phyloP scores from a whole-genome alignment of 208 protist genomes.

The Porcisia deanei region DNA sequence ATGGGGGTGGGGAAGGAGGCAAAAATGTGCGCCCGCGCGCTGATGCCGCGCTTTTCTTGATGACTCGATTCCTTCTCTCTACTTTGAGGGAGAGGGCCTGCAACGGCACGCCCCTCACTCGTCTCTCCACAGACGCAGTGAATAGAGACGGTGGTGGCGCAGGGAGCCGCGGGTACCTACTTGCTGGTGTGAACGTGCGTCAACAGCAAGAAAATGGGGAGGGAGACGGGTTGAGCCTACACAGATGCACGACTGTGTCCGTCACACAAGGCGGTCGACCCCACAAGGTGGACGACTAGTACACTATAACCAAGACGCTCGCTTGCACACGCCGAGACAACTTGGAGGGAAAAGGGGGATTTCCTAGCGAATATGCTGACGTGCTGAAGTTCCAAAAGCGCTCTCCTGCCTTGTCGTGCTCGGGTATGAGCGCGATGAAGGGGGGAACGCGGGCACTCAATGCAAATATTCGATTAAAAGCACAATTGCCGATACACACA shows the following conservation, averaged over 20 bases:
- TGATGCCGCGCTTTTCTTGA: neutral
- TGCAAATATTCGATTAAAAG: neutral
- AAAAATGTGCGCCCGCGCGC: neutral
- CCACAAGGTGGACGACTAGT: neutral
- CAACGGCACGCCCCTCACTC: neutral
- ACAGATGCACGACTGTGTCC: neutral
- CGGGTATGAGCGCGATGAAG: neutral
- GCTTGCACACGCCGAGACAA: neutral
- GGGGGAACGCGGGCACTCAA: neutral
- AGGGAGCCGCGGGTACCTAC: neutral
- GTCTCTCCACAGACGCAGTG: neutral
- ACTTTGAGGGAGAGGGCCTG: neutral
- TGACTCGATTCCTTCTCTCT: neutral
- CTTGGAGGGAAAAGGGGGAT: neutral
- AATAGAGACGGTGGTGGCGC: neutral
- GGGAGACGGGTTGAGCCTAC: neutral
- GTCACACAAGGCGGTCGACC: neutral
- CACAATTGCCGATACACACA: neutral
- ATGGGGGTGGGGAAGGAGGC: too few species aligned
- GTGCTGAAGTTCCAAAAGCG: neutral
- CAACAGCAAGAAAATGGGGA: neutral
- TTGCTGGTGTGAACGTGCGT: neutral
- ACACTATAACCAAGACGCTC: neutral
- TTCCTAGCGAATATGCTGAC: neutral
- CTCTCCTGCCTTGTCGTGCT: neutral